phyloP scores from a whole-genome alignment of 495 filamentous ascomycete genomes.

The Aspergillus saccharolyticus region DNA sequence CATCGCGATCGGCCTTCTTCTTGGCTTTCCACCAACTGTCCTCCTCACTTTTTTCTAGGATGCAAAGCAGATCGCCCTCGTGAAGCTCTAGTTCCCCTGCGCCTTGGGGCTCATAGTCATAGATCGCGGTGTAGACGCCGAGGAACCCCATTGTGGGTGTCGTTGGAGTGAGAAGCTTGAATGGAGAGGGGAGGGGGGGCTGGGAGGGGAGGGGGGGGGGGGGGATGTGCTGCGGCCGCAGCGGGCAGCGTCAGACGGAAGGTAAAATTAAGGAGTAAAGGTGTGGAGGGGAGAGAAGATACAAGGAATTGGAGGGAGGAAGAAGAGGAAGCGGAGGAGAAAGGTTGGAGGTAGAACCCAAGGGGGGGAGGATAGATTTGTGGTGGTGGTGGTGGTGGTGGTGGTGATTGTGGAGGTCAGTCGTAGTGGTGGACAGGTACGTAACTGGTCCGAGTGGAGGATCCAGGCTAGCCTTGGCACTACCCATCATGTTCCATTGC shows the following conservation, averaged over 20 bases:
- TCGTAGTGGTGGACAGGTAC: not conserved
- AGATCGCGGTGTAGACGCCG: slow-evolving; percentile 86
- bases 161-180: not conserved
- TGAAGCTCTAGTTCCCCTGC: slow-evolving; percentile 81
- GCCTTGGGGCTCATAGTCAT: slow-evolving; percentile 88
- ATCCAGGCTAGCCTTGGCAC: slow-evolving; percentile 3
- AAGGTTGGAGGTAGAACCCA: slow-evolving; percentile 6
- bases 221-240: slow-evolving; percentile 16
- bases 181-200: slow-evolving; percentile 4
- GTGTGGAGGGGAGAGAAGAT: slow-evolving; percentile 3
- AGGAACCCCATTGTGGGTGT: slow-evolving; percentile 64
- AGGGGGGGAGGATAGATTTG: not conserved
- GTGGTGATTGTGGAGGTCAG: not conserved
- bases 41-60: slow-evolving; percentile 82
- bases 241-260: slow-evolving; percentile 17
- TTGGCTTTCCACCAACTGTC: slow-evolving; percentile 99
- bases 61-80: slow-evolving; percentile 88
- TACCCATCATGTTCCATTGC: too few species aligned
- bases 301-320: slow-evolving; percentile 1
- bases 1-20: slow-evolving; percentile 86
- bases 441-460: slow-evolving; percentile 5
- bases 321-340: too few species aligned
- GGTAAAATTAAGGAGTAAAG: slow-evolving; percentile 8
- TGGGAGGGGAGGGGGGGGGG: not conserved
- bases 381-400: not conserved